A percentile compares a stretch with the other conserved stretches of the same genome.
phyloP scores from a whole-genome alignment of 345 rosid genomes.

The Draba incana region DNA sequence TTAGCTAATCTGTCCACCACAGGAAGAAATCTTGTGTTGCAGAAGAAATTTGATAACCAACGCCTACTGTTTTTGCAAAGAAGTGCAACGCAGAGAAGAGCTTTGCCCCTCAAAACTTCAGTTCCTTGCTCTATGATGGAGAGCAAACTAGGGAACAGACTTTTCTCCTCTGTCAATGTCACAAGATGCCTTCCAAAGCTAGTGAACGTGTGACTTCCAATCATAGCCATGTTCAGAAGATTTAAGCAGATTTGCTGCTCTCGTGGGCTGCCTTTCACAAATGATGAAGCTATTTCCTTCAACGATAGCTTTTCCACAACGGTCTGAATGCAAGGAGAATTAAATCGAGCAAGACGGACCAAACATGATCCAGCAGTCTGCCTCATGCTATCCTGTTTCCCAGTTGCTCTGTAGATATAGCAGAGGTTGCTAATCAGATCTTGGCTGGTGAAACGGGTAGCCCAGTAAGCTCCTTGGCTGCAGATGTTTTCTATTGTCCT shows the following conservation, averaged over 20 bases:
- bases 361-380: constrained; percentile 97
- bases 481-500: constrained; percentile 94
- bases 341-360: constrained; percentile 91
- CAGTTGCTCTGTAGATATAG: constrained; percentile 80
- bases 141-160: constrained; percentile 65
- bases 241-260: constrained; percentile 95
- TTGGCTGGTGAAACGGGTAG: constrained; percentile 85
- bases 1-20: constrained; percentile 84
- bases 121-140: constrained; percentile 91
- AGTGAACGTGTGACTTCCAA: constrained; percentile 72
- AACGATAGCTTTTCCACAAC: constrained; percentile 77
- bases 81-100: constrained; percentile 77
- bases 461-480: constrained; percentile 94
- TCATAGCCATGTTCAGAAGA: constrained; percentile 83
- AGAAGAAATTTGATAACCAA: constrained; percentile 83
- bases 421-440: constrained; percentile 86
- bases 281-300: constrained; percentile 78
- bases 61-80: constrained; percentile 86
- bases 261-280: constrained; percentile 79
- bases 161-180: constrained; percentile 77
- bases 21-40: constrained; percentile 74
- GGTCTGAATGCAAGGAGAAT: constrained; percentile 72
- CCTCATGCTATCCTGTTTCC: constrained; percentile 96
- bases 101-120: constrained; percentile 82
- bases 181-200: constrained; percentile 78